A percentile compares a stretch with the other conserved stretches of the same genome.
phyloP scores from a whole-genome alignment of 768 basidiomycete genomes.

The Lactarius tabidus region DNA sequence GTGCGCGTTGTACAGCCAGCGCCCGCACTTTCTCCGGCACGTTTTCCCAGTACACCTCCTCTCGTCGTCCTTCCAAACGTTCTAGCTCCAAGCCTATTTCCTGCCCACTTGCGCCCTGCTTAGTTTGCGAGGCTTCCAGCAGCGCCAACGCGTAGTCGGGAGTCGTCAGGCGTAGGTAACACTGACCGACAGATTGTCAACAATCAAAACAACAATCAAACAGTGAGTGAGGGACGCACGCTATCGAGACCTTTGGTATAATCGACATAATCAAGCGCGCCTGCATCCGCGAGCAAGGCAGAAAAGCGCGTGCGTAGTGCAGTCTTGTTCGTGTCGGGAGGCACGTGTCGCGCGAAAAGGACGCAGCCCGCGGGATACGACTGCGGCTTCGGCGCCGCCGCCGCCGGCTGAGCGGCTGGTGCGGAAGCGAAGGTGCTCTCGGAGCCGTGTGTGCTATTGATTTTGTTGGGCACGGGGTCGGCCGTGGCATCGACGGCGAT shows the following conservation, averaged over 20 bases:
- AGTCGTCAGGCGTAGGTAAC: slow-evolving; percentile 63
- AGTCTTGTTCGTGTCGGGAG: slow-evolving; percentile 77
- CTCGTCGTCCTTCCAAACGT: slow-evolving; percentile 56
- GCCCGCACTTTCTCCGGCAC: slow-evolving; percentile 68
- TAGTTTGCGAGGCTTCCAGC: too few relatives aligned
- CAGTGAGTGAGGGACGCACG: slow-evolving; percentile 37
- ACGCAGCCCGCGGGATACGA: slow-evolving; percentile 57
- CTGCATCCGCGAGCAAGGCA: slow-evolving; percentile 35
- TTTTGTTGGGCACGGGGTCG: background rate
- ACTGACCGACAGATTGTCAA: slow-evolving; percentile 41
- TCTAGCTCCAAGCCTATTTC: slow-evolving; percentile 44
- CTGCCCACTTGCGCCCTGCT: slow-evolving; percentile 1
- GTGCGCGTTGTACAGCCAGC: slow-evolving; percentile 53
- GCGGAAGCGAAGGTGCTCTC: too few relatives aligned
- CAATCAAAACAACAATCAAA: background rate
- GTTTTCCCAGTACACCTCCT: slow-evolving; percentile 75
- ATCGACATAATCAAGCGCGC: slow-evolving; percentile 72
- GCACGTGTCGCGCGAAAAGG: slow-evolving; percentile 65
- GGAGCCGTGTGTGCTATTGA: background rate
- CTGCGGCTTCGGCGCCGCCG: background rate
- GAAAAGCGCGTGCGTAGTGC: slow-evolving; percentile 60
- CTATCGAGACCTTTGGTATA: slow-evolving; percentile 73
- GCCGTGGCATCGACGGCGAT: slow-evolving; percentile 7
- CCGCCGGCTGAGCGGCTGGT: background rate
- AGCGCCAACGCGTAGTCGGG: slow-evolving; percentile 39